phyloP scores from a whole-genome alignment of 169 alveolate genomes.

The Babesia bigemina region DNA sequence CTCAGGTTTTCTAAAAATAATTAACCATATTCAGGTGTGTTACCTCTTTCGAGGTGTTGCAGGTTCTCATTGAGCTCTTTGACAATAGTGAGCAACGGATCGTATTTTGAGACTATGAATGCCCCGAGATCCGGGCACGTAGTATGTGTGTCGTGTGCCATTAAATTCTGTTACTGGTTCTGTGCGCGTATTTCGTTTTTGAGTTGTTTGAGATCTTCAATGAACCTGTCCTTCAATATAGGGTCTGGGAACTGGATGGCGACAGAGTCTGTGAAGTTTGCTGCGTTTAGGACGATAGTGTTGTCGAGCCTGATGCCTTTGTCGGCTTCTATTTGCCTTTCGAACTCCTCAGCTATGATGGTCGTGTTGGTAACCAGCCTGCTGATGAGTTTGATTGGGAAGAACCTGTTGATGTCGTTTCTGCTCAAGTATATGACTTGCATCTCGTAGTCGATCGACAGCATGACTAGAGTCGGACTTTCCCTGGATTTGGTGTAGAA shows the following conservation, averaged over 20 bases:
- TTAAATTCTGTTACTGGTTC: conserved; percentile 6
- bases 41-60: conserved; percentile 87
- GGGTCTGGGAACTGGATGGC: conserved; percentile 66
- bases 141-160: conserved; percentile 21
- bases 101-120: conserved; percentile 87
- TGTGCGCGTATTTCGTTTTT: conserved; percentile 42
- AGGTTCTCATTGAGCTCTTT: conserved; percentile 86
- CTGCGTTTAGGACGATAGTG: conserved; percentile 55
- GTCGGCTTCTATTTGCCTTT: conserved; percentile 38
- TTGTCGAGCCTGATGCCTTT: conserved; percentile 3
- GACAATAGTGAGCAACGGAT: conserved; percentile 87
- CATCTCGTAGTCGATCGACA: conserved; percentile 50
- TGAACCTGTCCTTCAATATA: conserved; percentile 33
- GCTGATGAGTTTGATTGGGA: conserved; percentile 65
- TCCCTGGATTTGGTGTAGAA: conserved; percentile 65
- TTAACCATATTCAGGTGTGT: conserved; percentile 1
- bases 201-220: conserved; percentile 19
- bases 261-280: conserved; percentile 65
- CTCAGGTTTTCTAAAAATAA: conserved; percentile 62
- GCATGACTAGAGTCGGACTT: conserved; percentile 45
- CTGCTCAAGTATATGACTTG: conserved; percentile 59
- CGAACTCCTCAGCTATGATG: conserved; percentile 52
- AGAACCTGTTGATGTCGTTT: conserved; percentile 59
- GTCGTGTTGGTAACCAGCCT: conserved; percentile 42
- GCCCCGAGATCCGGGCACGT: conserved; percentile 58